Evolutionary conservation across 257 asterid genomes (phyloP).

Genomic region (Gentiana dahurica): DNA sequence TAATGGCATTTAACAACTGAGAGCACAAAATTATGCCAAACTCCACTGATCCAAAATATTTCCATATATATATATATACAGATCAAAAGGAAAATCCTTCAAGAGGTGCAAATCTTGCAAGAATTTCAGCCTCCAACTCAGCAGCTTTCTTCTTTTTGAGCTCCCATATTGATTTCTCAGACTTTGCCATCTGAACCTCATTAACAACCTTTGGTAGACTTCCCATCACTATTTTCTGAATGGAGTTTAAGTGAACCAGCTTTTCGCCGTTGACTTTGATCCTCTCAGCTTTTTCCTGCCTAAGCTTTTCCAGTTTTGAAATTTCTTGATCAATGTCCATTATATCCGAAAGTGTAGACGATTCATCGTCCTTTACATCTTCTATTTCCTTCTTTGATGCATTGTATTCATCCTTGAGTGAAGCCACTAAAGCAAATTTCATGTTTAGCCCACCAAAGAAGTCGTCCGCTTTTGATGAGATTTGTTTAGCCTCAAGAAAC

Average conservation of each 20-base stretch:
- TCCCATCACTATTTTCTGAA: constrained; percentile 16
- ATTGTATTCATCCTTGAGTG: constrained; percentile 19
- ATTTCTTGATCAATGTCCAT: constrained; percentile 26
- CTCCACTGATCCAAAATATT: too few species aligned
- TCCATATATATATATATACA: too few species aligned
- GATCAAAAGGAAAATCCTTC: constrained; percentile 22
- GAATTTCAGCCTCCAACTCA: constrained; percentile 19
- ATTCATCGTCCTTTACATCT: constrained; percentile 20
- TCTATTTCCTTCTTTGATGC: constrained; percentile 24
- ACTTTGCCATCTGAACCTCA: constrained; percentile 26
- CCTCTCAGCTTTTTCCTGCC: constrained; percentile 8
- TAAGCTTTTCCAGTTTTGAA: constrained; percentile 21
- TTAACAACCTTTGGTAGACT: constrained; percentile 24
- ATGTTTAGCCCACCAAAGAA: constrained; percentile 25
- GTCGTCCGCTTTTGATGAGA: constrained; percentile 12
- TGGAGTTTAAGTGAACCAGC: constrained; percentile 10
- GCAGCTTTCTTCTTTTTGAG: constrained; percentile 20
- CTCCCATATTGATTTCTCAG: constrained; percentile 24
- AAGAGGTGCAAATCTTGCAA: constrained; percentile 25
- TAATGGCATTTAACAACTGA: too few species aligned
- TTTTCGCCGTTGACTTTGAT: constrained; percentile 14
- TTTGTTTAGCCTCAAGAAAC: constrained; percentile 18
- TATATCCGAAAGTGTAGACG: constrained; percentile 14
- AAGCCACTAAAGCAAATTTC: constrained; percentile 12
- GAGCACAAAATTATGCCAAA: too few species aligned